phyloP scores from a whole-genome alignment of 352 stramenopile genomes.

The Pythium myriotylum region DNA sequence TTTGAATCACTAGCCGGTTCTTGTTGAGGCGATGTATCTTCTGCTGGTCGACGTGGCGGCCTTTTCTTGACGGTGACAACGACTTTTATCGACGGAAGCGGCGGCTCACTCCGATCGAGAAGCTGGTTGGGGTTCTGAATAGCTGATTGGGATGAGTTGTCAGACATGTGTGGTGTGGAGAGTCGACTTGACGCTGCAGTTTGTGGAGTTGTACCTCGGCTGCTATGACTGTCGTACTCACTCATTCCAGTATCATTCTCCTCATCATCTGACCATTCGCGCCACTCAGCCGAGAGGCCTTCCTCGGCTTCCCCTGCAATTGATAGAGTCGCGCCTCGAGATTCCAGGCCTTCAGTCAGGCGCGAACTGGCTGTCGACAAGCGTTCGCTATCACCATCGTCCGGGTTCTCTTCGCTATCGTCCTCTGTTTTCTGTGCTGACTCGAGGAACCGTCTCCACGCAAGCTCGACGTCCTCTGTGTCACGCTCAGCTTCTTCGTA shows the following conservation, averaged over 20 bases:
- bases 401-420: background rate
- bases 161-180: conserved; percentile 9
- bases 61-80: conserved; percentile 15
- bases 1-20: background rate
- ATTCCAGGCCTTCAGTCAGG: background rate
- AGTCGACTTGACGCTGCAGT: conserved; percentile 19
- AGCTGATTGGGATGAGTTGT: background rate
- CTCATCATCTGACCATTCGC: conserved; percentile 16
- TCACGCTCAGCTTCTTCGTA: conserved; percentile 50
- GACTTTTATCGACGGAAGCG: conserved; percentile 6
- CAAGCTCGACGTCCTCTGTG: conserved; percentile 57
- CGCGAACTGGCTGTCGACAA: conserved; percentile 2
- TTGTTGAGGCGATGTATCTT: background rate
- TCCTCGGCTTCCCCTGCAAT: conserved; percentile 11
- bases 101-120: background rate
- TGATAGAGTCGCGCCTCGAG: conserved; percentile 18
- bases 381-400: conserved; percentile 4
- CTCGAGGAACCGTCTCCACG: conserved; percentile 67
- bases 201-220: conserved; percentile 8
- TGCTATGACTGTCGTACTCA: background rate
- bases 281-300: conserved; percentile 10
- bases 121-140: no score
- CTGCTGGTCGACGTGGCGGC: background rate
- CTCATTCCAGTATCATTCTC: background rate
- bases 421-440: conserved; percentile 25